Conservation (phyloP, 1,284 basidiomycete species). For the Sanghuangporus weigelae region DNA sequence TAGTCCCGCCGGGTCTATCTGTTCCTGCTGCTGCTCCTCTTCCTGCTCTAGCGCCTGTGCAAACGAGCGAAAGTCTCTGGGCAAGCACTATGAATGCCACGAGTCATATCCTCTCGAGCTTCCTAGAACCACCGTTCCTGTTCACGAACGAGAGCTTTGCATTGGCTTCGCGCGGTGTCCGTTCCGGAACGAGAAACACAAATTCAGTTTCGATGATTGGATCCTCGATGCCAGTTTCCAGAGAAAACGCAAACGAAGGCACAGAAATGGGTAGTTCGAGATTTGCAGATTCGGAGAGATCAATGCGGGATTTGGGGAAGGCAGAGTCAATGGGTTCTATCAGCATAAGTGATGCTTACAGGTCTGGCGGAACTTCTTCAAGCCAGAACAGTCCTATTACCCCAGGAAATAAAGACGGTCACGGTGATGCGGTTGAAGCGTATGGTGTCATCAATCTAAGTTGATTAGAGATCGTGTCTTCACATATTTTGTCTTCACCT, state of each 20-base stretch:
- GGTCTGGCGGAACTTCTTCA: background rate
- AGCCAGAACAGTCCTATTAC: background rate
- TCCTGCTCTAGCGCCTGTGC: background rate
- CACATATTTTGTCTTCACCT: too few relatives aligned
- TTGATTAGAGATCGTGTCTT: background rate
- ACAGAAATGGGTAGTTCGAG: background rate
- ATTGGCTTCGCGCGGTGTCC: background rate
- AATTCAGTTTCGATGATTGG: background rate
- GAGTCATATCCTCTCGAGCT: constrained; percentile 5
- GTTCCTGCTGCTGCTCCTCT: background rate
- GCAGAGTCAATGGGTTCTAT: background rate
- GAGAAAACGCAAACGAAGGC: background rate
- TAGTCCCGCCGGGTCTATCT: background rate
- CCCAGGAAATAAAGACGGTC: background rate
- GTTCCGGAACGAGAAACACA: background rate
- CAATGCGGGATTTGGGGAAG: background rate
- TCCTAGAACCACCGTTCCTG: constrained; percentile 13
- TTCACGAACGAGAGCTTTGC: background rate
- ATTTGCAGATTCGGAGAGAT: background rate
- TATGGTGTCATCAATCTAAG: background rate
- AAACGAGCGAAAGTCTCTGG: background rate
- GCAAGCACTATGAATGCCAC: constrained; percentile 3
- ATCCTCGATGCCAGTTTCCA: background rate
- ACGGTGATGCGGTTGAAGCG: background rate
- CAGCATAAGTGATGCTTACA: background rate